Conservation (phyloP, 2,329 filamentous ascomycete genomes). For the Cladophialophora yegresii region DNA sequence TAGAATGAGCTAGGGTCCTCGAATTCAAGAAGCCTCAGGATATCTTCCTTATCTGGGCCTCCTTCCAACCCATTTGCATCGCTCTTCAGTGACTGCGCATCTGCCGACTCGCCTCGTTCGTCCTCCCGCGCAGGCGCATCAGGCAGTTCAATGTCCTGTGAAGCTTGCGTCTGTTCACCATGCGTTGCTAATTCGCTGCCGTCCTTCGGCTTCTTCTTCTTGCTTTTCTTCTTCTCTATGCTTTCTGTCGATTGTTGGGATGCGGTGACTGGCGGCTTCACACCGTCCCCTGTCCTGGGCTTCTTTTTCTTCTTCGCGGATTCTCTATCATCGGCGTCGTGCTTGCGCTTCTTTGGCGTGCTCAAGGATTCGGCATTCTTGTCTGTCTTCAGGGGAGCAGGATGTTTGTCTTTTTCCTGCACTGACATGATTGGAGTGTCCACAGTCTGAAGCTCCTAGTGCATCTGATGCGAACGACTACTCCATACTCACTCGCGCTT, state of each 20-base stretch:
- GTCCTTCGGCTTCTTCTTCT: conserved; percentile 18
- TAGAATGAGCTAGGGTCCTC: conserved; percentile 31
- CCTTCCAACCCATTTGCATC: conserved; percentile 4
- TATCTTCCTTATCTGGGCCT: conserved; percentile 6
- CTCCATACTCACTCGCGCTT: not conserved
- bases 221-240: conserved; percentile 29
- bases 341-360: conserved; percentile 33
- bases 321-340: conserved; percentile 28
- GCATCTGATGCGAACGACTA: not conserved
- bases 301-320: conserved; percentile 31
- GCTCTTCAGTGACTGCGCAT: conserved; percentile 4
- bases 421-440: conserved; percentile 18
- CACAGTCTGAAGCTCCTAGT: not conserved
- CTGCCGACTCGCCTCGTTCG: conserved; percentile 2
- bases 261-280: not conserved
- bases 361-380: conserved; percentile 9
- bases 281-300: conserved; percentile 15
- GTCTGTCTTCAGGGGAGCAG: not conserved
- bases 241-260: conserved; percentile 5
- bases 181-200: conserved; percentile 12
- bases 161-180: conserved; percentile 13
- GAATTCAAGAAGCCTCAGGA: conserved; percentile 25
- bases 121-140: conserved; percentile 14
- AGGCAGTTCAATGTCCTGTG: conserved; percentile 24
- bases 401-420: conserved; percentile 11